Evolutionary conservation across 306 rosid genomes (phyloP).

Genomic region (Dalbergia cochinchinensis): DNA sequence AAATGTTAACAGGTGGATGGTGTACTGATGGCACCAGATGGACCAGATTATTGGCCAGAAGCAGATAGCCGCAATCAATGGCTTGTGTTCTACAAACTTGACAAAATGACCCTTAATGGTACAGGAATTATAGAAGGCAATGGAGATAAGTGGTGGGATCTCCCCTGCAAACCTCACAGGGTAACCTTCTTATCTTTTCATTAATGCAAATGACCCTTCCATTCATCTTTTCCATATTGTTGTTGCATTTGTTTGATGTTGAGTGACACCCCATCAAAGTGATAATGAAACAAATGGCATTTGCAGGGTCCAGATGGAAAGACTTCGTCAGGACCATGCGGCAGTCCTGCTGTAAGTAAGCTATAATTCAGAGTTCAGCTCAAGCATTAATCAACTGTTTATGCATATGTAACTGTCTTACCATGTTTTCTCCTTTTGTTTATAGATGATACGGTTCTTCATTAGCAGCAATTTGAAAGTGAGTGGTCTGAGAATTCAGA

Average conservation of each 20-base stretch:
- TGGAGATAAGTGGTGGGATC: slow-evolving; percentile 98
- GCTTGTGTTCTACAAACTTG: slow-evolving; percentile 87
- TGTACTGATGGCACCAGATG: slow-evolving; percentile 80
- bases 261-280: slow-evolving; percentile 28
- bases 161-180: slow-evolving; percentile 98
- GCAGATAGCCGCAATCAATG: slow-evolving; percentile 77
- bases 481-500: slow-evolving; percentile 68
- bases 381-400: neutral
- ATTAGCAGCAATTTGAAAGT: slow-evolving; percentile 89
- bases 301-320: slow-evolving; percentile 88
- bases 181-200: slow-evolving; percentile 47
- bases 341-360: slow-evolving; percentile 88
- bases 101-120: slow-evolving; percentile 81
- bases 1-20: slow-evolving; percentile 80
- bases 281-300: neutral
- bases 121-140: slow-evolving; percentile 94
- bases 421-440: neutral
- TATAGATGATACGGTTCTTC: slow-evolving; percentile 86
- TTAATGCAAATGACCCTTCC: neutral
- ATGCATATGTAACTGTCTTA: neutral
- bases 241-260: neutral
- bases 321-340: slow-evolving; percentile 85
- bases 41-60: slow-evolving; percentile 86
- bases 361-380: slow-evolving; percentile 1
- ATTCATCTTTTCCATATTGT: neutral